A percentile compares a stretch with the other conserved stretches of the same genome.
Conservation (phyloP, 331 rosid genomes). For the Quercus phellos region DNA sequence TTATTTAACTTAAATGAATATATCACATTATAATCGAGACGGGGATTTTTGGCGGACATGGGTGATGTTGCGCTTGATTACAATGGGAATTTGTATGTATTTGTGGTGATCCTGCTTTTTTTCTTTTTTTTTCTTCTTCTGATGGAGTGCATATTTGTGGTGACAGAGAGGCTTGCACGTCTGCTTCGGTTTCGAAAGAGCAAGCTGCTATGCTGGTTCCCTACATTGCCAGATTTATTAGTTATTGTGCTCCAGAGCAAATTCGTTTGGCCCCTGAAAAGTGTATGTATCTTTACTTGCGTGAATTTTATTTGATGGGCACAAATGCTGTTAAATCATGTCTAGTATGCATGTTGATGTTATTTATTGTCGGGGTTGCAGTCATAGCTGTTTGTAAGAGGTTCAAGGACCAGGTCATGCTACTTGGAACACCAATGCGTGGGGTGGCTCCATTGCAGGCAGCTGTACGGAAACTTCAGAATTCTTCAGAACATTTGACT, state of each 20-base stretch:
- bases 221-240: constrained; percentile 46
- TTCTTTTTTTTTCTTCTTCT: no score
- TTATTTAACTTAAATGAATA: not conserved
- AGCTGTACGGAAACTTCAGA: constrained; percentile 69
- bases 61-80: not conserved
- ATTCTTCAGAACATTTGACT: constrained; percentile 67
- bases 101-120: not conserved
- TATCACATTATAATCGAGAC: not conserved
- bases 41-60: not conserved
- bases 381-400: constrained; percentile 77
- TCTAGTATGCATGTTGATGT: not conserved
- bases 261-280: constrained; percentile 78
- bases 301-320: not conserved
- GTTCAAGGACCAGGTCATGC: constrained; percentile 66
- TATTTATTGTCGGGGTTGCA: constrained; percentile 22
- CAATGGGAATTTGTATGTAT: not conserved
- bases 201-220: constrained; percentile 49
- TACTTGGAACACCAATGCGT: constrained; percentile 70
- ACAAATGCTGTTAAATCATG: not conserved
- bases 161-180: constrained; percentile 71
- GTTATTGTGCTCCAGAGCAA: constrained; percentile 60
- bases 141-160: constrained; percentile 7
- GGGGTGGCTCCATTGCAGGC: constrained; percentile 77
- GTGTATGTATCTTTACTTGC: constrained; percentile 37
- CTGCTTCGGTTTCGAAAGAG: constrained; percentile 41